Evolutionary conservation across 441 rosid species (phyloP), one percentile per base, ranked within the genome.

Genomic region (Adansonia grandidieri): DNA sequence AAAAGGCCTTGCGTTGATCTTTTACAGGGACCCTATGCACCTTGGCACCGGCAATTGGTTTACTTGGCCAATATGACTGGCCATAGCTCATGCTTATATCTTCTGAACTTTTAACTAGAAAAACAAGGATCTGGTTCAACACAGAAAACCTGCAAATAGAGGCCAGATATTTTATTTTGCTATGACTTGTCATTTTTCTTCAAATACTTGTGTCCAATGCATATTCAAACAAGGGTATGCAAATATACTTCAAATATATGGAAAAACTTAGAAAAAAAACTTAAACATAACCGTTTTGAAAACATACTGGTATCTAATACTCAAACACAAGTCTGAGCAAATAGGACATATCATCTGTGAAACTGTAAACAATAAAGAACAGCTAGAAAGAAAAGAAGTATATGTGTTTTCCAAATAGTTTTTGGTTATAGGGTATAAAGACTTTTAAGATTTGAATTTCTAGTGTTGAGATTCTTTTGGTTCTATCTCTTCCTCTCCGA

Each of bases 81-180:
- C 60, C 61, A 71, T 51, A 71, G 61, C 22, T 71, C 74, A 51
- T 8, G 60, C 74, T 40, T 50, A 51, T 6, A 50, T 28, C 17
- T 50, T 50, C 71, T 1, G 11, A 48, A 69, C 73, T 20, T 69
- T 14, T 47, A 68, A 68, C 40, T 15, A 19, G 37, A 50, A 17
- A 71, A 54, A 37, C 37, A 62, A 13, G 3, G 17, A 62, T 11
- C 4, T 60, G 61, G 17, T 60, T 24, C 74, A 50, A 47, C 19
- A n/a, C 48, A 64, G 22, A 64, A n/a, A 40, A 65, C 50, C n/a
- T n/a, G 9, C 60, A 54, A 54, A 32, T 32, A 32, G 37, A 32
- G 37, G 37, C 37, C 37, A 32, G 37, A 32, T 32, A 32, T 32
- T 32, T 32, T 32, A 32, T 32, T 32, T 32, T 32, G 37, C 37